phyloP scores from a whole-genome alignment of 208 protist species.

The Porcisia hertigi region DNA sequence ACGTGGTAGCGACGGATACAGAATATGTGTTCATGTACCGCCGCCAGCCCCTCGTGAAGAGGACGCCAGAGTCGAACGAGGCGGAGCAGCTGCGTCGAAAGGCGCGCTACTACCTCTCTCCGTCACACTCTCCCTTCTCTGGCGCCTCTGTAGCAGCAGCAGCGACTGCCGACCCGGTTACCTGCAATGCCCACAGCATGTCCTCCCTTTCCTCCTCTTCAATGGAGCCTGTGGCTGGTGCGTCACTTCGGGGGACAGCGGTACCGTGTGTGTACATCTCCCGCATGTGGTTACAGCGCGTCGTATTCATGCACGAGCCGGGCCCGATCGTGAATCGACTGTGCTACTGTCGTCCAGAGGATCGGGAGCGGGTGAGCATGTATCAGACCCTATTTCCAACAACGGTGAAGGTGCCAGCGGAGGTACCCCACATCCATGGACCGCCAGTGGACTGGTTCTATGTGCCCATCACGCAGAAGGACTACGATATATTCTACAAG shows the following conservation, averaged over 20 bases:
- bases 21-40: slow-evolving; percentile 89
- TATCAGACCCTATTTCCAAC: slow-evolving; percentile 32
- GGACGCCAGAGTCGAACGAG: slow-evolving; percentile 21
- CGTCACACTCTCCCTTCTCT: neutral
- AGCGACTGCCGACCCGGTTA: neutral
- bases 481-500: slow-evolving; percentile 70
- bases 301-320: slow-evolving; percentile 77
- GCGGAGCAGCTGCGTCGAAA: slow-evolving; percentile 49
- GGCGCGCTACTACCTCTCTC: slow-evolving; percentile 51
- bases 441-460: slow-evolving; percentile 79
- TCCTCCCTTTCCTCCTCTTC: neutral
- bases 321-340: slow-evolving; percentile 79
- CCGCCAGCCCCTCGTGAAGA: slow-evolving; percentile 63
- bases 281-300: slow-evolving; percentile 80
- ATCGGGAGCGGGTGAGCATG: slow-evolving; percentile 19
- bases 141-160: neutral
- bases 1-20: slow-evolving; percentile 58
- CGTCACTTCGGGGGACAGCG: too few species aligned
- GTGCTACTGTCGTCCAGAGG: slow-evolving; percentile 63
- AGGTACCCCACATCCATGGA: slow-evolving; percentile 55
- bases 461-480: slow-evolving; percentile 46
- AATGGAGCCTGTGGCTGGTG: neutral
- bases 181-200: neutral
- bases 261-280: slow-evolving; percentile 62
- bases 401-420: slow-evolving; percentile 24